These are phyloP conservation scores for Aspergillus sp. DNA, from an alignment of 2,329 filamentous ascomycete species.

Conservation along the genomic window DNA sequence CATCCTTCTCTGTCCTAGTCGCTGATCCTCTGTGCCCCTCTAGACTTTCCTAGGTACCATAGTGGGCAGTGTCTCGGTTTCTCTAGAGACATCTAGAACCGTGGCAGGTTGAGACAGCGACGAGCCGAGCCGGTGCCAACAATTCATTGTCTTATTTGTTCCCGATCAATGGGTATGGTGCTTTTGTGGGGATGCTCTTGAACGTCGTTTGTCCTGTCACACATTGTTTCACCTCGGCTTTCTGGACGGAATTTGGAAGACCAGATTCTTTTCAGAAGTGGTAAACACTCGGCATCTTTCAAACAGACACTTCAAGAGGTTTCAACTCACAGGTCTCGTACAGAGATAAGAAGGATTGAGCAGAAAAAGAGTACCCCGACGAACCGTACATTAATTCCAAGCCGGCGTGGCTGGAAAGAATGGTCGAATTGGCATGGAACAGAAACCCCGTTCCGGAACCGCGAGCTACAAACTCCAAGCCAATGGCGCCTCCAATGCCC, in stretches of 20 bases:
- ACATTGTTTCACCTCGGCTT: background rate
- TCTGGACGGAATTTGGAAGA: background rate
- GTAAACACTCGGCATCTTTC: background rate
- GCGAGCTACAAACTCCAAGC: slow-evolving; percentile 54
- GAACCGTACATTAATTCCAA: background rate
- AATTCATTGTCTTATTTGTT: background rate
- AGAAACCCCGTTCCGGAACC: slow-evolving; percentile 61
- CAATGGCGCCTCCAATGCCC: slow-evolving; percentile 36
- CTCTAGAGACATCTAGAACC: background rate
- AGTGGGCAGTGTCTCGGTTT: background rate
- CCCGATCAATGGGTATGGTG: slow-evolving; percentile 4
- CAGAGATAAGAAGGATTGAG: background rate
- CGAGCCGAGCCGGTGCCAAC: background rate
- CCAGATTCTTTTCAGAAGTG: background rate
- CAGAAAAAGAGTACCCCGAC: background rate
- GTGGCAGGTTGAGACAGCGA: background rate
- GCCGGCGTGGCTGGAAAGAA: slow-evolving; percentile 28
- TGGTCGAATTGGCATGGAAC: slow-evolving; percentile 61
- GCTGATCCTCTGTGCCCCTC: slow-evolving; percentile 1
- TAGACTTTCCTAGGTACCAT: background rate
- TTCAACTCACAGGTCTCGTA: background rate
- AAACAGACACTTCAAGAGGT: background rate
- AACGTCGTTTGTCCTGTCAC: slow-evolving; percentile 1
- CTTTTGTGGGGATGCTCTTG: slow-evolving; percentile 11
- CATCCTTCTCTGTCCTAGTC: background rate